Percentiles rank a stretch among this genome's conserved stretches.
Conservation (phyloP, 139 green algal genomes). For the Micractinium sp. region DNA sequence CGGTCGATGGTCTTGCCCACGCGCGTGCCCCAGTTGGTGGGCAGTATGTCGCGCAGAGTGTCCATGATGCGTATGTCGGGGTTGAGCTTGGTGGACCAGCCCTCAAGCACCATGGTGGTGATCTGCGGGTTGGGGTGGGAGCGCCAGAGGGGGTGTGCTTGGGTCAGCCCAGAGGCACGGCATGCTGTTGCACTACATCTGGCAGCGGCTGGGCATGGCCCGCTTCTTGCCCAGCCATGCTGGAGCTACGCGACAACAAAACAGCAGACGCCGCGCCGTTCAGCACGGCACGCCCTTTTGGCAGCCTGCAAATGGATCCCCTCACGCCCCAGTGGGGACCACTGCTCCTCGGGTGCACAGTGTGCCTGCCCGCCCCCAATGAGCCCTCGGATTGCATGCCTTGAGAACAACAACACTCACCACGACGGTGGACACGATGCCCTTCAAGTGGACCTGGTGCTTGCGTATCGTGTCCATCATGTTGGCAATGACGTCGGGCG, state of each 20-base stretch:
- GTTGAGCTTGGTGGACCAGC: slow-evolving; percentile 88
- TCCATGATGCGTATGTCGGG: slow-evolving; percentile 87
- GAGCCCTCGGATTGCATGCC: too few relatives aligned
- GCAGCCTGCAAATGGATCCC: too few relatives aligned
- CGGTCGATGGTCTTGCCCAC: slow-evolving; percentile 60
- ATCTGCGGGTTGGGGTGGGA: slow-evolving; percentile 41
- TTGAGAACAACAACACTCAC: neutral
- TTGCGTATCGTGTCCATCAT: slow-evolving; percentile 84
- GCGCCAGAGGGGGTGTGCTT: neutral
- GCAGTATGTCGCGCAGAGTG: slow-evolving; percentile 50
- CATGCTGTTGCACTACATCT: too few relatives aligned
- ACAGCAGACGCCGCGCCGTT: too few relatives aligned
- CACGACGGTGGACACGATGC: slow-evolving; percentile 75
- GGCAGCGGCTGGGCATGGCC: too few relatives aligned
- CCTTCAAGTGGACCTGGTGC: slow-evolving; percentile 70
- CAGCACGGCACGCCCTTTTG: too few relatives aligned
- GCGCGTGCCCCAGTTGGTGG: slow-evolving; percentile 63
- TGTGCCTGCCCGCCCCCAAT: too few relatives aligned
- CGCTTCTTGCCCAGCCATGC: too few relatives aligned
- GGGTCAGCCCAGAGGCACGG: too few relatives aligned
- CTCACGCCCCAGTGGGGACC: too few relatives aligned
- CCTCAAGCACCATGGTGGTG: slow-evolving; percentile 90
- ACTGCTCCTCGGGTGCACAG: too few relatives aligned
- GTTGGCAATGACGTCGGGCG: slow-evolving; percentile 72
- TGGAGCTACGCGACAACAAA: too few relatives aligned